phyloP scores from a whole-genome alignment of 2,329 filamentous ascomycete genomes.

The Microthyrium microscopicum region DNA sequence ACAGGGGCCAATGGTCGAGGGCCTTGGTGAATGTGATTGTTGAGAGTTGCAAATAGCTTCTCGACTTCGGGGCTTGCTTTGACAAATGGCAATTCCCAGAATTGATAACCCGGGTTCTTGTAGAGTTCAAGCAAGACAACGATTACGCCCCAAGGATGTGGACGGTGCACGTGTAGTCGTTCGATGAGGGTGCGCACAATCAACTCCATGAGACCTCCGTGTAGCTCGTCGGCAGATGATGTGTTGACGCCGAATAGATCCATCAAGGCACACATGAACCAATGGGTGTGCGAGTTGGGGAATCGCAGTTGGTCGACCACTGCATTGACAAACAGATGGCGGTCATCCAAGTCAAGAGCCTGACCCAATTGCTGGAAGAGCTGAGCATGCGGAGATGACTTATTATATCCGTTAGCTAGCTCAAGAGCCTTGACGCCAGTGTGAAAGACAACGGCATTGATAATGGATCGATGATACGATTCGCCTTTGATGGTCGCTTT shows the following conservation, averaged over 20 bases:
- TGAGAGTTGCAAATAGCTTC: too few relatives aligned
- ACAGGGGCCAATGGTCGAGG: too few relatives aligned
- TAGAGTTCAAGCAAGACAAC: conserved; percentile 76
- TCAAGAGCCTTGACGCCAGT: conserved; percentile 58
- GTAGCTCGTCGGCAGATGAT: conserved; percentile 33
- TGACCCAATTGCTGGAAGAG: conserved; percentile 62
- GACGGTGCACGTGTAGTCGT: conserved; percentile 72
- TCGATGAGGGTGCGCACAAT: conserved; percentile 81
- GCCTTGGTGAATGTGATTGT: too few relatives aligned
- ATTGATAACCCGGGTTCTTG: conserved; percentile 78
- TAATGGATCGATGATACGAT: conserved; percentile 32
- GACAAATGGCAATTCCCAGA: conserved; percentile 87
- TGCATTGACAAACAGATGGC: conserved; percentile 69
- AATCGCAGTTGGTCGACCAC: conserved; percentile 87
- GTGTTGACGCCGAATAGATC: conserved; percentile 52
- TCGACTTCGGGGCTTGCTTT: conserved; percentile 82
- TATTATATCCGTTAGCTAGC: conserved; percentile 42
- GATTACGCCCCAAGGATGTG: conserved; percentile 90
- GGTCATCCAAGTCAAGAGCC: conserved; percentile 57
- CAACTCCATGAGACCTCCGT: conserved; percentile 73
- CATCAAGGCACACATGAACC: conserved; percentile 74
- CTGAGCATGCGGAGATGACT: conserved; percentile 49
- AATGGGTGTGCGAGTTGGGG: conserved; percentile 78
- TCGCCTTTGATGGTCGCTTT: conserved; percentile 21
- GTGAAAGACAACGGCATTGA: conserved; percentile 73